Evolutionary conservation across 305 asterid species (phyloP), one percentile per base, ranked within the genome.

Genomic region (Fraxinus floribunda): DNA sequence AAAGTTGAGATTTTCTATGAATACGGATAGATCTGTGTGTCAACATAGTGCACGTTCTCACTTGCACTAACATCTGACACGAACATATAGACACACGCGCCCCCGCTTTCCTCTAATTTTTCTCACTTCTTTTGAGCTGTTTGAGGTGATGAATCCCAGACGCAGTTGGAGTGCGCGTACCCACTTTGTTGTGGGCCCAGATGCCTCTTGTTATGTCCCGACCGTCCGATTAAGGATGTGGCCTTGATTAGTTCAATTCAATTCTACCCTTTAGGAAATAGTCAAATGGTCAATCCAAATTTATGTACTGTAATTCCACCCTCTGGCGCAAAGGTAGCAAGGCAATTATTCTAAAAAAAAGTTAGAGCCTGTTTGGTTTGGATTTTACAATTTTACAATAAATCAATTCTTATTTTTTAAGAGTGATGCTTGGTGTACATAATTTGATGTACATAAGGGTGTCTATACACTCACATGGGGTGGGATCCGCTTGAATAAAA

Each of bases 51-150:
- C 80, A 57, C 70, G 57, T 66, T 68, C 64, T 77, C 64, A 15
- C 5, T 36, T 77, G 79, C 57, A 72, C 66, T 73, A 78, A 29
- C 38, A 79, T 81, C 82, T 81, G 82, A 77, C 84, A 71, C 78
- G 39, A 39, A 24, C 66, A 29, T 29, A 55, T 55, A 55, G 24
- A 7, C 73, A 64, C 73, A 3, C 74, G 35, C 73, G 73, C 35
- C 74, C 7, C 34, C 38, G 39, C 76, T 68, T 34, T 62, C 34
- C 57, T 79, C 55, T 55, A 76, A 6, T 10, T 79, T 24, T 57
- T 34, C 57, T 76, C 73, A 32, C 86, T 82, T 68, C 88, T 75
- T 85, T 79, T 82, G n/a, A 52, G 80, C 76, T 39, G 36, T 73
- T 66, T 15, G 22, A 2, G 39, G 60, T 4, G 49, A 32, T 78